phyloP scores from a whole-genome alignment of 371 early-diverging fungal genomes.

The Lichtheimia corymbifera region DNA sequence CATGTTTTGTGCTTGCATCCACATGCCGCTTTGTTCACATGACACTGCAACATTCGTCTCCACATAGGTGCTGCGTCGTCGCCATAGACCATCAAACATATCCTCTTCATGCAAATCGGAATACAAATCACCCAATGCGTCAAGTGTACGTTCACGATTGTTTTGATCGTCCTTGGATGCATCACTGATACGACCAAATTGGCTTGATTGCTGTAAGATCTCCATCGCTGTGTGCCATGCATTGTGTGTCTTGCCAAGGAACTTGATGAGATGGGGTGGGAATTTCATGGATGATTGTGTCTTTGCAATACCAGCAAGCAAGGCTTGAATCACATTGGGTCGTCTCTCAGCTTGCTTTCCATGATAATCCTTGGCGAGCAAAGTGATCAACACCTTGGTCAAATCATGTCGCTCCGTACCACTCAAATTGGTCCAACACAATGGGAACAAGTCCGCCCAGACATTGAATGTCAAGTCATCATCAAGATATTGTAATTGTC shows the following conservation, averaged over 20 bases:
- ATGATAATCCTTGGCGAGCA: constrained; percentile 93
- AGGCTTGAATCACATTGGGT: constrained; percentile 93
- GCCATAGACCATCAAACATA: constrained; percentile 92
- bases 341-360: constrained; percentile 72
- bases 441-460: constrained; percentile 90
- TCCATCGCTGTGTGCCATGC: constrained; percentile 91
- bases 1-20: constrained; percentile 89
- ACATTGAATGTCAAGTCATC: constrained; percentile 65
- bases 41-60: constrained; percentile 98
- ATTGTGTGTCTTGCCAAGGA: constrained; percentile 86
- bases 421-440: constrained; percentile 77
- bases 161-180: constrained; percentile 83
- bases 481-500: constrained; percentile 77
- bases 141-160: constrained; percentile 85
- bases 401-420: constrained; percentile 82
- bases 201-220: constrained; percentile 62
- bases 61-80: constrained; percentile 86
- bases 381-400: constrained; percentile 74
- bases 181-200: constrained; percentile 47
- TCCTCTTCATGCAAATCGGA: constrained; percentile 80
- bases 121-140: constrained; percentile 89
- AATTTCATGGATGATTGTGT: constrained; percentile 75
- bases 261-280: constrained; percentile 92
- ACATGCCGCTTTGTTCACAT: constrained; percentile 93
- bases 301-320: constrained; percentile 83